Evolutionary conservation across 192 early-diverging fungal genomes (phyloP), one percentile per base, ranked within the genome.

Genomic region (Phycomyces blakesleeanus): DNA sequence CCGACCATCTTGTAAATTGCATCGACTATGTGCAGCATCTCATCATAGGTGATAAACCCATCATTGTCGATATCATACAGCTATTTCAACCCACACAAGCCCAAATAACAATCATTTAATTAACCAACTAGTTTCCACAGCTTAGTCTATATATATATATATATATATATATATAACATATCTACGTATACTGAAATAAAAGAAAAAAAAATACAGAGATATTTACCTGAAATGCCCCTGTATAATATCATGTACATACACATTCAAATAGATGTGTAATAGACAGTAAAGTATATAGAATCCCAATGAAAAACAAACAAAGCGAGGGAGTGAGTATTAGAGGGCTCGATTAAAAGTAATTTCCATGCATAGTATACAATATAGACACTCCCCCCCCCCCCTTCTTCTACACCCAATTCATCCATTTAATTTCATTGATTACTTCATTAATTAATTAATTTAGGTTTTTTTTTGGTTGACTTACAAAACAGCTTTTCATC

Each of bases 1-100:
- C 92, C 93, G 0, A 97, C 92, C 90, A 94, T 94, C 59, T 88
- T 89, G 76, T 95, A 97, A 57, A 97, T 94, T 10, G 95, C 91
- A 59, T 93, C 90, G n/a, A 95, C 93, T 53, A 97, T 92, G 59
- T 76, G 76, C 38, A 91, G 63, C 95, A 97, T 94, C 78, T 97
- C 95, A 16, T 89, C 89, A 34, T 85, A 82, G 15, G 90, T 89
- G 61, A 97, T 92, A 69, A 79, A 83, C 18, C 91, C 88, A 72
- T 97, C 92, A 59, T 90, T 81, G 67, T 97, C 87, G 49, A 94
- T 90, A 75, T 97, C 95, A 63, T 95, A 97, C 65, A 97, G 77
- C 67, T 74, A 55, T 18, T 8, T 0, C 20, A 3, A 40, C 5
- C 1, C 5, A 15, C 38, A 56, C 7, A 56, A 15, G 26, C 1